Percentiles rank a stretch among this genome's conserved stretches.
These are phyloP conservation scores for Pythium phragmiticola DNA, from an alignment of 352 stramenopile genomes.

Conservation along the genomic window DNA sequence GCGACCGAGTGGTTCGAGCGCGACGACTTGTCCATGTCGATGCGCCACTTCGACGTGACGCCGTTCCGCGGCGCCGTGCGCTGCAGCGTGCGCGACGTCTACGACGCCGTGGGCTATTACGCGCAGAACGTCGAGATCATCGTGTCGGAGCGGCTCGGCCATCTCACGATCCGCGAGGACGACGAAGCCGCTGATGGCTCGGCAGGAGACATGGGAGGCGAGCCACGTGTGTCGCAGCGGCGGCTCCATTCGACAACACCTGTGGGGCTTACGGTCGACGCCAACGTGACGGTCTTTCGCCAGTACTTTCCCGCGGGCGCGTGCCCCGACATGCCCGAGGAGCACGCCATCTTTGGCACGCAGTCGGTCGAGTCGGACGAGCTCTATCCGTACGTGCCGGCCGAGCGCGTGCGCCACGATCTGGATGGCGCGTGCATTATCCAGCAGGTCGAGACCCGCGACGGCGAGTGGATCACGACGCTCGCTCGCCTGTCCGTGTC, in stretches of 20 bases:
- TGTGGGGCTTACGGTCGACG: slow-evolving; percentile 14
- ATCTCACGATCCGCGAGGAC: slow-evolving; percentile 25
- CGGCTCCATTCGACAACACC: slow-evolving; percentile 8
- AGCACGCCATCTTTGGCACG: slow-evolving; percentile 11
- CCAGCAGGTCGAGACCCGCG: neutral
- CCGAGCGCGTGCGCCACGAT: slow-evolving; percentile 15
- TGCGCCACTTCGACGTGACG: slow-evolving; percentile 47
- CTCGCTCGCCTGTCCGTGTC: slow-evolving; percentile 2
- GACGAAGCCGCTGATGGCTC: slow-evolving; percentile 8
- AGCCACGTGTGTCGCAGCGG: slow-evolving; percentile 7
- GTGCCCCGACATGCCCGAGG: neutral
- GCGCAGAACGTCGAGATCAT: slow-evolving; percentile 38
- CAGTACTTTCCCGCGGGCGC: slow-evolving; percentile 8
- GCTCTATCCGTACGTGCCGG: slow-evolving; percentile 23
- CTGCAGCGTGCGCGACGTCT: slow-evolving; percentile 36
- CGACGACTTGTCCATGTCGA: slow-evolving; percentile 33
- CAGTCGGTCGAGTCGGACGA: slow-evolving; percentile 16
- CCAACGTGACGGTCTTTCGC: slow-evolving; percentile 16
- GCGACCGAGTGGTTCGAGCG: slow-evolving; percentile 40
- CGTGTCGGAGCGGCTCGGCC: slow-evolving; percentile 17
- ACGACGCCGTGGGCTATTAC: slow-evolving; percentile 48
- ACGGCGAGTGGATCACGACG: neutral
- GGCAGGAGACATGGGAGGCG: neutral
- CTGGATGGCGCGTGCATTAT: slow-evolving; percentile 7
- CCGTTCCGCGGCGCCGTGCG: slow-evolving; percentile 29